These are phyloP conservation scores for Hygrophorus pudorinus DNA, from an alignment of 768 basidiomycete species.

Conservation along the genomic window DNA sequence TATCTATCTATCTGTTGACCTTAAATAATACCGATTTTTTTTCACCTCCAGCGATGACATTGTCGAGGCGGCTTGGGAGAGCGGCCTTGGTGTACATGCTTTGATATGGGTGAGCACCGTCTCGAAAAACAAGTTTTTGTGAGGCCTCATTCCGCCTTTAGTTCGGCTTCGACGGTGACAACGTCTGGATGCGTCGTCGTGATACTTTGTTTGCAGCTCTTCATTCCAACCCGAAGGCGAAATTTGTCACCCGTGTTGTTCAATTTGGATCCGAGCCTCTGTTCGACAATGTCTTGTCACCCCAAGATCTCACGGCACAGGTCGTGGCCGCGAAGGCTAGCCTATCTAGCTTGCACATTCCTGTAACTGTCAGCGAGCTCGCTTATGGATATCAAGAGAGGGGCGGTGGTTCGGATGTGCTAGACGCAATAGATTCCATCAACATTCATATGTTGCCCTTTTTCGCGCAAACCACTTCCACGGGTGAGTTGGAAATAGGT, in stretches of 20 bases:
- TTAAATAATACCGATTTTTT: constrained; percentile 11
- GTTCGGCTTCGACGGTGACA: constrained; percentile 20
- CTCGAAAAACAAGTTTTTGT: not conserved
- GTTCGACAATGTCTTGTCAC: constrained; percentile 33
- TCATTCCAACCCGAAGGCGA: constrained; percentile 32
- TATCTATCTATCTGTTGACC: not conserved
- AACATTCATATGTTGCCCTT: constrained; percentile 68
- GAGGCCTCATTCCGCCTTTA: constrained; percentile 3
- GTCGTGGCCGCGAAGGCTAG: constrained; percentile 28
- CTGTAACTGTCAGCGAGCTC: constrained; percentile 39
- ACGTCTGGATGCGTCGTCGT: constrained; percentile 31
- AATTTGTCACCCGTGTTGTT: constrained; percentile 37
- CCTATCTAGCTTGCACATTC: constrained; percentile 32
- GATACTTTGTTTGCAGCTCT: constrained; percentile 29
- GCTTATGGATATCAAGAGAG: constrained; percentile 36
- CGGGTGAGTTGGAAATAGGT: constrained; percentile 25
- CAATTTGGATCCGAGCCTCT: constrained; percentile 47
- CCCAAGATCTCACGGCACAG: constrained; percentile 28
- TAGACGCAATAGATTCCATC: constrained; percentile 52
- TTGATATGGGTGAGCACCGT: constrained; percentile 34
- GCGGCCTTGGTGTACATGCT: constrained; percentile 39
- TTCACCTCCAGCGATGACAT: constrained; percentile 28
- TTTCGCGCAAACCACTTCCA: constrained; percentile 48
- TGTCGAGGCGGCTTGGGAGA: constrained; percentile 38
- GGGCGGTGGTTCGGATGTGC: constrained; percentile 41